Percentiles rank a stretch among this genome's conserved stretches.
Evolutionary conservation across 495 filamentous ascomycete genomes (phyloP).

Genomic region (Xylaria sp.): DNA sequence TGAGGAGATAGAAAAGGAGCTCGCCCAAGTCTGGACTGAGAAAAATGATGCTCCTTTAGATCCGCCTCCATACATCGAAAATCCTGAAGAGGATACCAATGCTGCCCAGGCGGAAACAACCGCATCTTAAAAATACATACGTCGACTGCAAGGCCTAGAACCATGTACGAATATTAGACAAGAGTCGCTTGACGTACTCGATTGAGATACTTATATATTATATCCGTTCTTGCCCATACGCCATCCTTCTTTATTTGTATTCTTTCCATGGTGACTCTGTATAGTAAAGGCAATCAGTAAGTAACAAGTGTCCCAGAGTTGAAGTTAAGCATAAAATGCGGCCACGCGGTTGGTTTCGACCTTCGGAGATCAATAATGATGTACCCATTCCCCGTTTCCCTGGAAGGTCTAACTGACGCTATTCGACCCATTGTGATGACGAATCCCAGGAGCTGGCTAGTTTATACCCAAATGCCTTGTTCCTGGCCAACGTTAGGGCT

Average conservation of each 20-base stretch:
- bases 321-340: not conserved
- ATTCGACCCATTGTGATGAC: not conserved
- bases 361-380: not conserved
- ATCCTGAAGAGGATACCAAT: not conserved
- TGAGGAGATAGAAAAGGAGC: constrained; percentile 70
- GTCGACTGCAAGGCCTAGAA: not conserved
- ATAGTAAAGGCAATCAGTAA: not conserved
- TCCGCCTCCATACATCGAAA: constrained; percentile 49
- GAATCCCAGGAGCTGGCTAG: not conserved
- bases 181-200: not conserved
- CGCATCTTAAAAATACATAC: not conserved
- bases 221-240: not conserved
- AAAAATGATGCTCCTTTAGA: constrained; percentile 47
- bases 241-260: not conserved
- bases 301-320: not conserved
- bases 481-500: not conserved
- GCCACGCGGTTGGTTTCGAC: not conserved
- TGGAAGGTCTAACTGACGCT: not conserved
- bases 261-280: not conserved
- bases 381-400: not conserved
- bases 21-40: constrained; percentile 64
- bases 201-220: not conserved
- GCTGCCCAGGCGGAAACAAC: not conserved
- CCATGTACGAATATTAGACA: constrained; percentile 1
- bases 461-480: not conserved